These are phyloP conservation scores for Flaveria sonorensis DNA, from an alignment of 129 eudicot species.

Conservation along the genomic window DNA sequence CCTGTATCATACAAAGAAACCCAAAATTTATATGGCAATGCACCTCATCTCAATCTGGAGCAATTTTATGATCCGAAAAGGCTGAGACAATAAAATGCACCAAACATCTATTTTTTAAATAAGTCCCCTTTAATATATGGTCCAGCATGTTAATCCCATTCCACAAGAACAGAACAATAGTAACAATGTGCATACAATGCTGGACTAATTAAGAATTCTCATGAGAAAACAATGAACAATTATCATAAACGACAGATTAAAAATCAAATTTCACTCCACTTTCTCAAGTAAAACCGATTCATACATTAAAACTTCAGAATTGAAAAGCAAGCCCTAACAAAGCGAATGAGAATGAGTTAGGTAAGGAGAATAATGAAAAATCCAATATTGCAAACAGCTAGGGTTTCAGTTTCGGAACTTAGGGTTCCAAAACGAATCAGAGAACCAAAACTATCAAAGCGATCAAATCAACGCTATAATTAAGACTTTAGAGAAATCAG, in stretches of 20 bases:
- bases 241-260: neutral
- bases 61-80: constrained; percentile 3
- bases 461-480: constrained; percentile 1
- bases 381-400: constrained; percentile 11
- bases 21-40: neutral
- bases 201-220: neutral
- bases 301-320: neutral
- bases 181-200: constrained; percentile 8
- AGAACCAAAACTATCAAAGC: neutral
- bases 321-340: constrained; percentile 24
- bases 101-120: neutral
- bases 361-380: neutral
- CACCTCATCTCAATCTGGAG: neutral
- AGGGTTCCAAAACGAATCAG: constrained; percentile 21
- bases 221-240: neutral
- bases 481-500: neutral
- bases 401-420: constrained; percentile 22
- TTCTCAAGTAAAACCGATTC: neutral
- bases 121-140: neutral
- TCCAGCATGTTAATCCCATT: neutral
- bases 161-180: neutral
- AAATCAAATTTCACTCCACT: neutral
- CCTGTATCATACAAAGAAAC: neutral
- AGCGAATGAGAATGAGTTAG: constrained; percentile 9
- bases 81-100: neutral